These are phyloP conservation scores for Ceratocystis cacaofunesta DNA, from an alignment of 2,329 filamentous ascomycete genomes.

Conservation along the genomic window DNA sequence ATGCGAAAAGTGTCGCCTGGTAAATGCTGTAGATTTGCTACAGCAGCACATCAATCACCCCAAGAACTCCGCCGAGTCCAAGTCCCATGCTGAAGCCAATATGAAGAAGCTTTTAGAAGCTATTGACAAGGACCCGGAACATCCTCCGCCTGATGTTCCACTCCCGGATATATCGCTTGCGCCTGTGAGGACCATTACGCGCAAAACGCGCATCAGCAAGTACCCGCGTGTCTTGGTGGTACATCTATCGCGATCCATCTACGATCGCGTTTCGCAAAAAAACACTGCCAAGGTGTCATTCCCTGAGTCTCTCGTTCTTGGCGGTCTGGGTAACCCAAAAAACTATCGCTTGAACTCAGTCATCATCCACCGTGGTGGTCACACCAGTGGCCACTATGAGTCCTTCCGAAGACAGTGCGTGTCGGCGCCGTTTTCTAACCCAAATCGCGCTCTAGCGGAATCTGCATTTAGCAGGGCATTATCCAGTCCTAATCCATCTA, in stretches of 20 bases:
- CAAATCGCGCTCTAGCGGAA: constrained; percentile 61
- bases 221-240: constrained; percentile 87
- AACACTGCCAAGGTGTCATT: constrained; percentile 91
- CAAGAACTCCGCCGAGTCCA: constrained; percentile 31
- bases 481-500: constrained; percentile 27
- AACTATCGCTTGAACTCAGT: constrained; percentile 75
- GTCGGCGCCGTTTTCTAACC: constrained; percentile 61
- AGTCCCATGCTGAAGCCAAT: constrained; percentile 34
- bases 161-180: constrained; percentile 61
- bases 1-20: constrained; percentile 81
- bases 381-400: constrained; percentile 94
- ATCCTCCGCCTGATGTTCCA: constrained; percentile 33
- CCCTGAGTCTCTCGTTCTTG: constrained; percentile 70
- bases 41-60: constrained; percentile 42
- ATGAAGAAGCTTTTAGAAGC: constrained; percentile 53
- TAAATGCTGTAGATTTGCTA: constrained; percentile 57
- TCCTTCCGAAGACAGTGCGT: constrained; percentile 79
- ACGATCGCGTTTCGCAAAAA: constrained; percentile 71
- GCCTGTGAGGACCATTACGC: constrained; percentile 70
- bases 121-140: constrained; percentile 69
- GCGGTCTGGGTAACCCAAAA: constrained; percentile 60
- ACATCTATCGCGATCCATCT: constrained; percentile 87
- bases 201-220: constrained; percentile 69
- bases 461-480: constrained; percentile 55
- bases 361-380: constrained; percentile 88